These are phyloP conservation scores for Eucalyptus dawsonii DNA, from an alignment of 345 rosid species.

Conservation along the genomic window DNA sequence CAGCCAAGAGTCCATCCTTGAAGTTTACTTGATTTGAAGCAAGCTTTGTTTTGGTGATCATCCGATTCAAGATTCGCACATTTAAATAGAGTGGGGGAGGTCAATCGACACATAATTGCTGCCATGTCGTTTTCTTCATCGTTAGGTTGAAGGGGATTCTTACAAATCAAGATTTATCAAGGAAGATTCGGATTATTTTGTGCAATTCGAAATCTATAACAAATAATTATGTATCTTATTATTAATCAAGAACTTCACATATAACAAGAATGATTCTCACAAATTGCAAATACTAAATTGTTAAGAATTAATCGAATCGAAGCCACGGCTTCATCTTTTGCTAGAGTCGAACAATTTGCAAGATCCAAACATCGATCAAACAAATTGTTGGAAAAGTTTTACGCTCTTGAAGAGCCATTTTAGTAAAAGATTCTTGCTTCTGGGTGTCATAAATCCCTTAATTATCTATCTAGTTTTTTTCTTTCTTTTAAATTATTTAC, in stretches of 20 bases:
- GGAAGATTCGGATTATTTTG: not conserved
- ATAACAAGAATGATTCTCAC: not conserved
- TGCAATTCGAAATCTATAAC: not conserved
- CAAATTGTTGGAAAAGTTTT: not conserved
- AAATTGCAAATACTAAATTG: not conserved
- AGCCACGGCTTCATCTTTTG: not conserved
- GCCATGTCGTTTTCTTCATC: constrained; percentile 42
- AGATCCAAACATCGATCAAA: not conserved
- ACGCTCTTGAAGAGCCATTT: not conserved
- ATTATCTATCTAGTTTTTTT: not conserved
- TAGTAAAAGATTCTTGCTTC: not conserved
- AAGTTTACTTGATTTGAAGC: not conserved
- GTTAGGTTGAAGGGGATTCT: constrained; percentile 48
- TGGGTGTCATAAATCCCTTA: not conserved
- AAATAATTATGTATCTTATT: not conserved
- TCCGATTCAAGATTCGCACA: not conserved
- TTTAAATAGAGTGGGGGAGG: not conserved
- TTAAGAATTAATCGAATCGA: not conserved
- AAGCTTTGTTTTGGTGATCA: not conserved
- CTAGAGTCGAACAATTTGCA: not conserved
- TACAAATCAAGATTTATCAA: constrained; percentile 25
- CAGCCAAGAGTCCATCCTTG: constrained; percentile 17
- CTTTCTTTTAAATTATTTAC: not conserved
- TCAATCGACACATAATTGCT: not conserved
- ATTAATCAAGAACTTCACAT: not conserved